Evolutionary conservation across 345 rosid genomes (phyloP).

Genomic region (Bruguiera gymnorhiza): DNA sequence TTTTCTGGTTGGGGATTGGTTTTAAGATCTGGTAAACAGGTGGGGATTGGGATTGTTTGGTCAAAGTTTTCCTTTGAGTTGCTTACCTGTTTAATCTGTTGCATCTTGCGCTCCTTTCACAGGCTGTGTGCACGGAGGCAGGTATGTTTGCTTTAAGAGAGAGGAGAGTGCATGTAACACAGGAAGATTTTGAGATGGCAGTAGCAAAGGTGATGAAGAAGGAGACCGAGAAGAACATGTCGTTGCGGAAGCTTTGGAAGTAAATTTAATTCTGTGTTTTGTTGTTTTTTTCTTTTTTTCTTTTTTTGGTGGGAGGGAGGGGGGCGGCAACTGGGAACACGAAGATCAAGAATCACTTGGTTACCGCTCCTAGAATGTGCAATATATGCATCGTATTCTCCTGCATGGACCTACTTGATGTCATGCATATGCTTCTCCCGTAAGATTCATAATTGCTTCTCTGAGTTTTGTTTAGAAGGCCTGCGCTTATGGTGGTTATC

Average conservation of each 20-base stretch:
- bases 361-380: background rate
- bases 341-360: background rate
- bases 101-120: conserved; percentile 14
- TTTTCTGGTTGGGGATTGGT: no score
- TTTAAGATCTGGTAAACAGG: no score
- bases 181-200: conserved; percentile 99
- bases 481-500: no score
- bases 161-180: conserved; percentile 96
- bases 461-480: no score
- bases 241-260: conserved; percentile 96
- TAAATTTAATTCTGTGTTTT: conserved; percentile 14
- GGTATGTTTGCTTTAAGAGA: conserved; percentile 99
- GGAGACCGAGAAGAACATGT: conserved; percentile 99
- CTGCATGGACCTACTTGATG: background rate
- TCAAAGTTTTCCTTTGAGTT: background rate
- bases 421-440: background rate
- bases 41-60: no score
- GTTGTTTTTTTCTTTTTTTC: background rate
- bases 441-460: no score
- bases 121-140: conserved; percentile 99
- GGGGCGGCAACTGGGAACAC: background rate
- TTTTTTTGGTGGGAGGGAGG: background rate
- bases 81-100: background rate
- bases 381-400: background rate
- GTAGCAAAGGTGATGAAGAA: conserved; percentile 99